phyloP scores from a whole-genome alignment of 2,329 filamentous ascomycete species.

The Colletotrichum neosansevieriae region DNA sequence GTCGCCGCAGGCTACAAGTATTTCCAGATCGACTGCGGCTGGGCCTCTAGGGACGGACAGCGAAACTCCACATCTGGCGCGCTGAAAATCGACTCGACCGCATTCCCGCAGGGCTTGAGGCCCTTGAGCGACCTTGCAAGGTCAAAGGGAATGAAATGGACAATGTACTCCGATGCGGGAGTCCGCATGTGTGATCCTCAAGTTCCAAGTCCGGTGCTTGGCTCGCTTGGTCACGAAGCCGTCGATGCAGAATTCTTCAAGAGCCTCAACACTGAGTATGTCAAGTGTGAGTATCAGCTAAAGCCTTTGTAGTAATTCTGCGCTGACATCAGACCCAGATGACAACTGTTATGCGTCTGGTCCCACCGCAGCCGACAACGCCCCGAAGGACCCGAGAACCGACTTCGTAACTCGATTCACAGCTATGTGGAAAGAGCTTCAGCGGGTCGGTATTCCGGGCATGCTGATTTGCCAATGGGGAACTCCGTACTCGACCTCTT shows the following conservation, averaged over 20 bases:
- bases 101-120: constrained; percentile 1
- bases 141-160: constrained; percentile 17
- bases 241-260: constrained; percentile 25
- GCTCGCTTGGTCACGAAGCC: constrained; percentile 15
- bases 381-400: constrained; percentile 1
- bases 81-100: neutral
- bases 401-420: constrained; percentile 7
- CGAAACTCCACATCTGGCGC: constrained; percentile 1
- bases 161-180: constrained; percentile 11
- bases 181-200: neutral
- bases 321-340: neutral
- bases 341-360: constrained; percentile 11
- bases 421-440: constrained; percentile 15
- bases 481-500: neutral
- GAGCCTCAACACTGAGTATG: constrained; percentile 17
- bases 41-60: constrained; percentile 12
- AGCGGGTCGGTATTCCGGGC: neutral
- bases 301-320: neutral
- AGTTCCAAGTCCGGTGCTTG: neutral
- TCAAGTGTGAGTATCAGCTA: neutral
- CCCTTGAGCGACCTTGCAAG: constrained; percentile 1
- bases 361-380: neutral
- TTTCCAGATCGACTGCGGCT: constrained; percentile 15
- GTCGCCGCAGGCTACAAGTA: constrained; percentile 16
- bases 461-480: constrained; percentile 17